Evolutionary conservation across 768 basidiomycete species (phyloP).

Genomic region (Pulveroboletus ravenelii): DNA sequence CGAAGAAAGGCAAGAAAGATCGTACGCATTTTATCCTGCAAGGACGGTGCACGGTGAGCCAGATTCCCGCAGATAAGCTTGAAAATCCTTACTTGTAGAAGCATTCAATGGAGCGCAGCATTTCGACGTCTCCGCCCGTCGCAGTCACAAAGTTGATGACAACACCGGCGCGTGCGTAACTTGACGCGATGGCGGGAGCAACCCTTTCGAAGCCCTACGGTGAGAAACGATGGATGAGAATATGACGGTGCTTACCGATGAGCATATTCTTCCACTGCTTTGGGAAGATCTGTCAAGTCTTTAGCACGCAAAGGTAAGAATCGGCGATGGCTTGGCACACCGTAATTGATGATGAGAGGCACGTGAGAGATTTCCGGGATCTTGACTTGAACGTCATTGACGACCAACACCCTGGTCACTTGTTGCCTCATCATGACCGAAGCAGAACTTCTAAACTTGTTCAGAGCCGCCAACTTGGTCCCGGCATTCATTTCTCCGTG

Average conservation of each 20-base stretch:
- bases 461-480: constrained; percentile 74
- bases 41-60: constrained; percentile 12
- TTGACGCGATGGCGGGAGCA: constrained; percentile 79
- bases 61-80: neutral
- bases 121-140: constrained; percentile 96
- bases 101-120: constrained; percentile 97
- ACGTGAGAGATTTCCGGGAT: constrained; percentile 84
- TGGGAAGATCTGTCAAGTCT: constrained; percentile 65
- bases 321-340: constrained; percentile 34
- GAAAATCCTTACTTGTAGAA: constrained; percentile 77
- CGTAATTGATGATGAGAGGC: constrained; percentile 94
- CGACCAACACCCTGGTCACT: constrained; percentile 73
- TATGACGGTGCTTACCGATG: constrained; percentile 58
- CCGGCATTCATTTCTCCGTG: constrained; percentile 91
- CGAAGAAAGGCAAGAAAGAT: constrained; percentile 6
- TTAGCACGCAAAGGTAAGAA: constrained; percentile 6
- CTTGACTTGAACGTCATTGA: constrained; percentile 93
- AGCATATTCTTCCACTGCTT: constrained; percentile 96
- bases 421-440: constrained; percentile 61
- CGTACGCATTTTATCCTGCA: constrained; percentile 85
- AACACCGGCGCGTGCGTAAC: constrained; percentile 83
- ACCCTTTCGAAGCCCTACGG: constrained; percentile 45
- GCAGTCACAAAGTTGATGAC: constrained; percentile 97
- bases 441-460: constrained; percentile 67
- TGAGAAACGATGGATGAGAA: constrained; percentile 3